Conservation (phyloP, 1,284 basidiomycete genomes). For the Pterulicium gracile region DNA sequence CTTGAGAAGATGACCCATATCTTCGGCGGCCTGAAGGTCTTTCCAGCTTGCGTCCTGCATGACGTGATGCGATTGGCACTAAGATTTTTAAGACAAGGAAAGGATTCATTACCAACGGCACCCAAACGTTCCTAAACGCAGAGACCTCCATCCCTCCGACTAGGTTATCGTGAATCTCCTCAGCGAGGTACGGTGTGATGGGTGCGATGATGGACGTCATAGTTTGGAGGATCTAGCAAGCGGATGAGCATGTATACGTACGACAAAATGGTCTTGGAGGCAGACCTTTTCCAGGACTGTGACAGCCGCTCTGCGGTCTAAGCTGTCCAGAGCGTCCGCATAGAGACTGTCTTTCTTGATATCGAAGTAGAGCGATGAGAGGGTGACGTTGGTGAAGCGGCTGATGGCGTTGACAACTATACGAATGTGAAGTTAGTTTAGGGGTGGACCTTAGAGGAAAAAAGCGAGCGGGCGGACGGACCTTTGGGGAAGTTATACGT, state of each 20-base stretch:
- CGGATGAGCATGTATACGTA: not conserved
- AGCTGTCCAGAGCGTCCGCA: constrained; percentile 44
- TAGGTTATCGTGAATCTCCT: constrained; percentile 68
- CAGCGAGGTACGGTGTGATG: constrained; percentile 84
- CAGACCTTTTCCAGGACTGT: constrained; percentile 70
- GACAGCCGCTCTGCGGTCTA: constrained; percentile 53
- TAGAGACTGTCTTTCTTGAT: constrained; percentile 90
- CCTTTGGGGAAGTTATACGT: constrained; percentile 81
- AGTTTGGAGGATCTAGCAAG: constrained; percentile 53
- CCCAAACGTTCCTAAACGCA: constrained; percentile 58
- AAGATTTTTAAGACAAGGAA: constrained; percentile 2
- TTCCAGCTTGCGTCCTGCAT: constrained; percentile 42
- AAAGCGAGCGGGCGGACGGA: no score
- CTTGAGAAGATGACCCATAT: constrained; percentile 49
- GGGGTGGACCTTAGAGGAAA: no score
- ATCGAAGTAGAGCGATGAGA: constrained; percentile 87
- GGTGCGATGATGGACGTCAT: constrained; percentile 76
- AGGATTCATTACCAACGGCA: constrained; percentile 33
- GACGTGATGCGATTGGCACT: constrained; percentile 1
- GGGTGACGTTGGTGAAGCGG: constrained; percentile 59
- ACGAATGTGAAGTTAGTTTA: no score
- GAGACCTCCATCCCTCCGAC: constrained; percentile 29
- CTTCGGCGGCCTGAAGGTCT: constrained; percentile 35
- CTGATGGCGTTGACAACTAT: constrained; percentile 49
- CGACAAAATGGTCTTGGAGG: not conserved